A percentile compares a stretch with the other conserved stretches of the same genome.
These are phyloP conservation scores for Talaromyces sp. DNA, from an alignment of 2,329 filamentous ascomycete genomes.

Conservation along the genomic window DNA sequence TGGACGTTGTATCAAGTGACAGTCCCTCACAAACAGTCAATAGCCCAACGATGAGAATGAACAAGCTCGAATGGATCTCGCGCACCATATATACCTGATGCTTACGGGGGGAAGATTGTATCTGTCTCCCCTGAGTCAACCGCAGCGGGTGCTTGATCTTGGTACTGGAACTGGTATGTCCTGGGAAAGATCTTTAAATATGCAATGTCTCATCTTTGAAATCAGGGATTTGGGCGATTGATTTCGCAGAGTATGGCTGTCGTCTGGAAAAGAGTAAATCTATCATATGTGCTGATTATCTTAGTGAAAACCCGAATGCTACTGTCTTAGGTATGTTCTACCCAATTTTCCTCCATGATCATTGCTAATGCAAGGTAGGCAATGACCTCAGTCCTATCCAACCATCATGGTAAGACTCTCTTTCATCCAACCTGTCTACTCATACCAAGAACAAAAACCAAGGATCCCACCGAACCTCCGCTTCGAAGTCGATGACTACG, in stretches of 20 bases:
- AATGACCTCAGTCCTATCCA: slow-evolving; percentile 35
- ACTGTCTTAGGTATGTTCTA: slow-evolving; percentile 25
- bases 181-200: not conserved
- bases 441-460: not conserved
- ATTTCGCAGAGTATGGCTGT: slow-evolving; percentile 32
- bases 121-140: slow-evolving; percentile 19
- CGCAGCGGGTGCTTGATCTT: slow-evolving; percentile 32
- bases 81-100: slow-evolving; percentile 27
- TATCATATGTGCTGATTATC: not conserved
- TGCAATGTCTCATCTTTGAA: too few species aligned
- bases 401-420: slow-evolving; percentile 22
- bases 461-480: slow-evolving; percentile 27
- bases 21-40: not conserved
- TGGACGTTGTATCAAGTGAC: not conserved
- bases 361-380: slow-evolving; percentile 6
- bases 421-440: not conserved
- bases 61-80: slow-evolving; percentile 24
- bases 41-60: slow-evolving; percentile 26
- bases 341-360: not conserved
- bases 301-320: slow-evolving; percentile 28
- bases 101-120: slow-evolving; percentile 21
- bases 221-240: slow-evolving; percentile 37
- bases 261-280: not conserved
- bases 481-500: slow-evolving; percentile 28
- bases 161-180: slow-evolving; percentile 32